These are phyloP conservation scores for Crithidia fasciculata DNA, from an alignment of 208 protist species.

Conservation along the genomic window DNA sequence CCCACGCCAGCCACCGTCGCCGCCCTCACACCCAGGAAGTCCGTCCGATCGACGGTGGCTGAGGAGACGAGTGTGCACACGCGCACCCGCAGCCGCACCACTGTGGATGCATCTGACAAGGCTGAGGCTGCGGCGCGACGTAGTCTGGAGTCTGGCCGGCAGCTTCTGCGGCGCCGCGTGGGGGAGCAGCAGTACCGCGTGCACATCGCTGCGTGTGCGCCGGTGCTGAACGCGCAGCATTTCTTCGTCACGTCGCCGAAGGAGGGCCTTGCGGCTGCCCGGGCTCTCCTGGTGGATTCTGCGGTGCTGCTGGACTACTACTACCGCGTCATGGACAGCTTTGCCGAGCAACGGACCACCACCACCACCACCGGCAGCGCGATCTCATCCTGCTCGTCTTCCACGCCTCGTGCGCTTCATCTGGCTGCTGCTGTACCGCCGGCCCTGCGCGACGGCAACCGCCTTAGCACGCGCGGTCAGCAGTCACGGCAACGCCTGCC, in stretches of 20 bases:
- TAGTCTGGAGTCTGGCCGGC: slow-evolving; percentile 1
- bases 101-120: background rate
- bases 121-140: slow-evolving; percentile 2
- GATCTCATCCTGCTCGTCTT: background rate
- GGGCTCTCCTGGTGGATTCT: slow-evolving; percentile 14
- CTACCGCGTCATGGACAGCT: slow-evolving; percentile 2
- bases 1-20: slow-evolving; percentile 5
- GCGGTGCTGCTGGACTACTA: slow-evolving; percentile 23
- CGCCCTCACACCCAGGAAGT: background rate
- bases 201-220: slow-evolving; percentile 9
- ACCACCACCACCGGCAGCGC: background rate
- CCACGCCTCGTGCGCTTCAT: background rate
- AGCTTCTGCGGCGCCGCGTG: slow-evolving; percentile 3
- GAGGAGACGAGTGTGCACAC: background rate
- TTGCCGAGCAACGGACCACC: background rate
- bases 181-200: slow-evolving; percentile 14
- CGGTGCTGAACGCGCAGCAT: slow-evolving; percentile 7
- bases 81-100: background rate
- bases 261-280: slow-evolving; percentile 22
- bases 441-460: background rate
- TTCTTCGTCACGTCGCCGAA: slow-evolving; percentile 13
- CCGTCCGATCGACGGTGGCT: too few relatives aligned
- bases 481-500: slow-evolving; percentile 18
- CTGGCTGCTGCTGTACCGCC: background rate
- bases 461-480: background rate